Evolutionary conservation across 352 stramenopile genomes (phyloP).

Genomic region (Thalassiosira hispida): DNA sequence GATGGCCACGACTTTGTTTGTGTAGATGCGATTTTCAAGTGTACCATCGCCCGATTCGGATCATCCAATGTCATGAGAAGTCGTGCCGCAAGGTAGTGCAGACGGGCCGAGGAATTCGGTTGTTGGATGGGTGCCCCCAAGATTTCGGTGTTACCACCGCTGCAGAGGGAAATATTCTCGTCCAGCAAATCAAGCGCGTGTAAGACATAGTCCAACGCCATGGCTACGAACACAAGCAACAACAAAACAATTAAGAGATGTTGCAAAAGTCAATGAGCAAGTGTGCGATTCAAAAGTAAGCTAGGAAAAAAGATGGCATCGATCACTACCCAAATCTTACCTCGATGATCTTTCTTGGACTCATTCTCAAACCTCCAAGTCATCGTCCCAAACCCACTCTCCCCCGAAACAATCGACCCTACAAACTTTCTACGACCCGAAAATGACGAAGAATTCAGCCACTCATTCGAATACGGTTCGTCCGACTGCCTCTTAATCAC

Average conservation of each 20-base stretch:
- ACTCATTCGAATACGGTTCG: neutral
- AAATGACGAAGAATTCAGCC: conserved; percentile 8
- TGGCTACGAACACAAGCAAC: neutral
- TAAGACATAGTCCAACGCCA: conserved; percentile 47
- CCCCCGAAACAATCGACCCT: conserved; percentile 59
- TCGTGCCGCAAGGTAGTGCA: conserved; percentile 76
- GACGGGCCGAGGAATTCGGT: conserved; percentile 41
- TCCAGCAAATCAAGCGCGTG: conserved; percentile 52
- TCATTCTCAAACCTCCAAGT: conserved; percentile 53
- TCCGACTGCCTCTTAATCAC: conserved; percentile 32
- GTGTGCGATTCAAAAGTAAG: neutral
- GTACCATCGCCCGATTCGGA: conserved; percentile 51
- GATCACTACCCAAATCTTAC: conserved; percentile 30
- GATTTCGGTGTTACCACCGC: neutral
- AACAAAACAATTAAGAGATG: neutral
- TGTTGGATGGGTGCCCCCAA: neutral
- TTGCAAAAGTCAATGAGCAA: neutral
- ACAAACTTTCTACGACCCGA: conserved; percentile 49
- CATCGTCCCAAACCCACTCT: conserved; percentile 25
- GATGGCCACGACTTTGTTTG: conserved; percentile 63
- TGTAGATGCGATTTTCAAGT: conserved; percentile 63
- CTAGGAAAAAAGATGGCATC: neutral
- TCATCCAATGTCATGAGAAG: conserved; percentile 62
- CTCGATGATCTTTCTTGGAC: conserved; percentile 57
- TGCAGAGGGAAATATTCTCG: conserved; percentile 30